Evolutionary conservation across 2,329 filamentous ascomycete genomes (phyloP).

Genomic region (Verticillium albo-atrum): DNA sequence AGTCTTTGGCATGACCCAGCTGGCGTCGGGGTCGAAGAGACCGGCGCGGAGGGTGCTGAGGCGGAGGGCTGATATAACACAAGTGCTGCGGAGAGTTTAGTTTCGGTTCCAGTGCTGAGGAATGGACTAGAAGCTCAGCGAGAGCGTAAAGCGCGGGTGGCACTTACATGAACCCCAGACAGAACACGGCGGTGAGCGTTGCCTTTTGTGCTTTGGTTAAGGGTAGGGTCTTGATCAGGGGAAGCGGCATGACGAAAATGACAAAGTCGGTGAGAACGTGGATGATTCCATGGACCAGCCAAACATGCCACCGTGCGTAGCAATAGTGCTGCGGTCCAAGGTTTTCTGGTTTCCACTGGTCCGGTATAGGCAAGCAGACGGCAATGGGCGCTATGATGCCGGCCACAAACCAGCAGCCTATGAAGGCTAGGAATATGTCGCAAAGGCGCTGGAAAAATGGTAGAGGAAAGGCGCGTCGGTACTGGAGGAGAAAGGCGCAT

Average conservation of each 20-base stretch:
- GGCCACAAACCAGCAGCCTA: slow-evolving; percentile 7
- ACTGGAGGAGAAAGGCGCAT: slow-evolving; percentile 30
- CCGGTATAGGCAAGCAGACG: background rate
- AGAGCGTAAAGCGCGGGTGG: background rate
- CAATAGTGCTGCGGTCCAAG: background rate
- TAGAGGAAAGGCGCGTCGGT: slow-evolving; percentile 25
- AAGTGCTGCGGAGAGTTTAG: background rate
- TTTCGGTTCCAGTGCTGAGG: background rate
- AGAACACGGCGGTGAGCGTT: slow-evolving; percentile 8
- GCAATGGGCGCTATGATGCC: background rate
- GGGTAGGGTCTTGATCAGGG: slow-evolving; percentile 5
- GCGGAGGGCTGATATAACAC: slow-evolving; percentile 17
- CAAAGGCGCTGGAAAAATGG: slow-evolving; percentile 8
- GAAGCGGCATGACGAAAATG: slow-evolving; percentile 11
- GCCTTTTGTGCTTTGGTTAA: slow-evolving; percentile 8
- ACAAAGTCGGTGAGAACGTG: slow-evolving; percentile 12
- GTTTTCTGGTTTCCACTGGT: background rate
- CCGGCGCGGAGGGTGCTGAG: slow-evolving; percentile 22
- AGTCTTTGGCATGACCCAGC: slow-evolving; percentile 25
- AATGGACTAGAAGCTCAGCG: no score
- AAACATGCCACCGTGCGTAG: slow-evolving; percentile 6
- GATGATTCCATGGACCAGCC: slow-evolving; percentile 5
- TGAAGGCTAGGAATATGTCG: slow-evolving; percentile 9
- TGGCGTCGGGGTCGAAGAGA: slow-evolving; percentile 20
- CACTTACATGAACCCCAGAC: slow-evolving; percentile 12